phyloP scores from a whole-genome alignment of 805 yeast species.

The Wickerhamiella kurtzmanii region DNA sequence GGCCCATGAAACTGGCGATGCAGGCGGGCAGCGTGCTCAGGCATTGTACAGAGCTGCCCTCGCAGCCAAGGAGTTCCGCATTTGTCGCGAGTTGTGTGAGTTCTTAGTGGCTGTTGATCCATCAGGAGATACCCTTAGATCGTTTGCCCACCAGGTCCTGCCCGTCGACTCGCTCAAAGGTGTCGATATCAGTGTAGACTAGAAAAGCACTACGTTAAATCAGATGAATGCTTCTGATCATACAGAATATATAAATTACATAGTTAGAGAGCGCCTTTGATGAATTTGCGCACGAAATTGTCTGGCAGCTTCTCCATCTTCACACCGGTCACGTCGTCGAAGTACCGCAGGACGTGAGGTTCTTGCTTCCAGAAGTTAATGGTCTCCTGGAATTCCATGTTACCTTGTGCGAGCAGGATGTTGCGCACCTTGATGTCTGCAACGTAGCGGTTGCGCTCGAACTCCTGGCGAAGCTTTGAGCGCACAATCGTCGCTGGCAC shows the following conservation, averaged over 20 bases:
- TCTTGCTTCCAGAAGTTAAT: constrained; percentile 84
- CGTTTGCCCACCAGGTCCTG: constrained; percentile 5
- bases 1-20: constrained; percentile 17
- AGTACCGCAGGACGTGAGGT: constrained; percentile 71
- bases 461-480: constrained; percentile 78
- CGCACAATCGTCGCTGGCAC: constrained; percentile 67
- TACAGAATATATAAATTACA: background rate
- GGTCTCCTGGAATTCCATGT: constrained; percentile 82
- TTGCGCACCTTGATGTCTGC: constrained; percentile 51
- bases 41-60: constrained; percentile 26
- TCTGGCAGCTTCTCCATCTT: constrained; percentile 39
- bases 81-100: constrained; percentile 29
- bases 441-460: constrained; percentile 71
- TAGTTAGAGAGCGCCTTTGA: constrained; percentile 21
- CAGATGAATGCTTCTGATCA: too few species aligned
- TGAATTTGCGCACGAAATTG: constrained; percentile 57
- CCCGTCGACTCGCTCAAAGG: background rate
- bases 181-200: background rate
- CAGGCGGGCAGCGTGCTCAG: constrained; percentile 16
- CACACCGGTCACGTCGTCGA: constrained; percentile 50
- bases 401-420: constrained; percentile 65
- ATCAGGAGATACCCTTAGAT: constrained; percentile 17
- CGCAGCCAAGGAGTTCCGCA: constrained; percentile 23
- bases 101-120: constrained; percentile 29
- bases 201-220: too few species aligned